Evolutionary conservation across 768 basidiomycete species (phyloP).

Genomic region (Sistotremastrum suecicum): DNA sequence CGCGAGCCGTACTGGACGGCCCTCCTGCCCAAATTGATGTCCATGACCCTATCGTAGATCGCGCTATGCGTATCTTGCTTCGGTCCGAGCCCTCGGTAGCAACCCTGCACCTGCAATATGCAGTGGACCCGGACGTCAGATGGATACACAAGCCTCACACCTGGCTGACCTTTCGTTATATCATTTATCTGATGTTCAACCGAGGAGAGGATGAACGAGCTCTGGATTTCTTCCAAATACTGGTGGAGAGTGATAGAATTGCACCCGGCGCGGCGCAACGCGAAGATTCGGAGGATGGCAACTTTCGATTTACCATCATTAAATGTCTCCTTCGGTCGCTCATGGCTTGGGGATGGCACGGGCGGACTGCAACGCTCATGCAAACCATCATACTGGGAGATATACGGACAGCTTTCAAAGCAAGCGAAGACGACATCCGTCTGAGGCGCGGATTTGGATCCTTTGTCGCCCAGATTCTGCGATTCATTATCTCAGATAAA

Average conservation of each 20-base stretch:
- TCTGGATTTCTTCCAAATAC: constrained; percentile 32
- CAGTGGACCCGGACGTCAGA: too few relatives aligned
- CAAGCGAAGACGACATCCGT: constrained; percentile 12
- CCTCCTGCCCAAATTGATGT: too few relatives aligned
- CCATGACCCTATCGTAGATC: too few relatives aligned
- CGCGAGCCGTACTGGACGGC: too few relatives aligned
- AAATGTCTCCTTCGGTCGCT: constrained; percentile 37
- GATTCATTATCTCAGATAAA: constrained; percentile 15
- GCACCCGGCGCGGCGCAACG: constrained; percentile 31
- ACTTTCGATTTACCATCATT: constrained; percentile 34
- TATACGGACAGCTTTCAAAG: constrained; percentile 11
- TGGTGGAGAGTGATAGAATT: constrained; percentile 31
- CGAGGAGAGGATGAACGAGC: constrained; percentile 22
- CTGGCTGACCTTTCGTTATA: constrained; percentile 23
- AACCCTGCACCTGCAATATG: too few relatives aligned
- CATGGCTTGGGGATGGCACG: constrained; percentile 39
- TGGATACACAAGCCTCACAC: too few relatives aligned
- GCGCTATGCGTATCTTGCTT: too few relatives aligned
- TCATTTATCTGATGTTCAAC: constrained; percentile 28
- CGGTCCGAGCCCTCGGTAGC: too few relatives aligned
- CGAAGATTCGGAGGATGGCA: constrained; percentile 20
- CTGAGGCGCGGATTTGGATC: constrained; percentile 3
- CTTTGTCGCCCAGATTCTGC: constrained; percentile 14
- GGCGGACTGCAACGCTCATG: constrained; percentile 17
- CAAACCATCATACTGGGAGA: constrained; percentile 11